These are phyloP conservation scores for Fusarium gaditjirri DNA, from an alignment of 2,329 filamentous ascomycete genomes.

Conservation along the genomic window DNA sequence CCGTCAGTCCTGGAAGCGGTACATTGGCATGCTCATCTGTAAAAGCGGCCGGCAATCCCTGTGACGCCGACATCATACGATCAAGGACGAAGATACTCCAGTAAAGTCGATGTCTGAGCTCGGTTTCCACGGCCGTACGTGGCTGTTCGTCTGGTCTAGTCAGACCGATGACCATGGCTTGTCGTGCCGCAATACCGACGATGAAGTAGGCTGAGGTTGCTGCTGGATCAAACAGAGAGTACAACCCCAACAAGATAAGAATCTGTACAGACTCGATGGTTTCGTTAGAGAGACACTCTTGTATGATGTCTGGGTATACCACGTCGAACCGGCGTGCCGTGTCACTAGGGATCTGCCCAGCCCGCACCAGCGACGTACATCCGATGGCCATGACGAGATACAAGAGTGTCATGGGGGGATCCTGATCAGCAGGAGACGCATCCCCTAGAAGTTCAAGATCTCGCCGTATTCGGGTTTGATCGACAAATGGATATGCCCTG, in stretches of 20 bases:
- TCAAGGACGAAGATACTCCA: conserved; percentile 60
- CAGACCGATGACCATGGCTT: conserved; percentile 53
- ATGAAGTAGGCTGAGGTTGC: conserved; percentile 55
- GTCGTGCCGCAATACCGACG: conserved; percentile 53
- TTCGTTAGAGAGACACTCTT: conserved; percentile 52
- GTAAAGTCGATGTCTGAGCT: conserved; percentile 53
- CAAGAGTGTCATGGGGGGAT: conserved; percentile 48
- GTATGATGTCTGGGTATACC: conserved; percentile 54
- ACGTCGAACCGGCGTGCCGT: conserved; percentile 49
- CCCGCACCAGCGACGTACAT: conserved; percentile 56
- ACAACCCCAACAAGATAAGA: conserved; percentile 54
- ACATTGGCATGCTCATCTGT: conserved; percentile 54
- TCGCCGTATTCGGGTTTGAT: conserved; percentile 49
- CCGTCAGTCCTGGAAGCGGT: conserved; percentile 55
- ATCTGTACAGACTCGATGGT: conserved; percentile 54
- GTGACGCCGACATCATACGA: conserved; percentile 56
- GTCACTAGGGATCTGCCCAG: conserved; percentile 53
- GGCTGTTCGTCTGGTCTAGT: conserved; percentile 47
- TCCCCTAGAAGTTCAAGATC: conserved; percentile 49
- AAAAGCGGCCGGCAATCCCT: conserved; percentile 54
- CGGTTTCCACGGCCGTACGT: conserved; percentile 43
- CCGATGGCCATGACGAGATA: conserved; percentile 60
- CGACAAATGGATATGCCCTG: conserved; percentile 58
- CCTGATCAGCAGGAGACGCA: conserved; percentile 42
- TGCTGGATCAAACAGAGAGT: conserved; percentile 56